phyloP scores from a whole-genome alignment of 192 early-diverging fungal species.

The Podila minutissima region DNA sequence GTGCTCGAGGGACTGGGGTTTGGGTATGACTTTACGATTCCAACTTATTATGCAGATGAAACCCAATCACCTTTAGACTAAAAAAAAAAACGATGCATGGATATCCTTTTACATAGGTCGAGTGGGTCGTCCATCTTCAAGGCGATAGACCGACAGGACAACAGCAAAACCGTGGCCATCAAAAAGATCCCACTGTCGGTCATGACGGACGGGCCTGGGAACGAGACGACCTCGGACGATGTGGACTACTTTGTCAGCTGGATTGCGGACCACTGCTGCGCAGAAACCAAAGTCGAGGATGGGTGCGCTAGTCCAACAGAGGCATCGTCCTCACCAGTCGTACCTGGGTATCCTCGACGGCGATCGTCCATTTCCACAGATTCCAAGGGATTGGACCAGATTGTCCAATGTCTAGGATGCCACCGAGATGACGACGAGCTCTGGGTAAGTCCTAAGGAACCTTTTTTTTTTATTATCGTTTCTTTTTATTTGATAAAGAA shows the following conservation, averaged over 20 bases:
- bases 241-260: constrained; percentile 34
- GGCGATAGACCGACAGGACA: constrained; percentile 15
- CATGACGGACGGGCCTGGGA: constrained; percentile 10
- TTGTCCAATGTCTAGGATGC: constrained; percentile 35
- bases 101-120: constrained; percentile 9
- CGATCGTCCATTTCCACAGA: neutral
- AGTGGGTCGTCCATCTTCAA: constrained; percentile 35
- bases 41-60: neutral
- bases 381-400: constrained; percentile 7
- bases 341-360: neutral
- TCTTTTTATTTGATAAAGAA: too few relatives aligned
- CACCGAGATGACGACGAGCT: constrained; percentile 24
- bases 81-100: neutral
- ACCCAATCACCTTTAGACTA: too few relatives aligned
- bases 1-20: neutral
- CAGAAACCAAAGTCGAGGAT: neutral
- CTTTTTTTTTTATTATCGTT: neutral
- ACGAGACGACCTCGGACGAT: constrained; percentile 3
- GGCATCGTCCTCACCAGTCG: neutral
- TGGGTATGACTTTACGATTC: neutral
- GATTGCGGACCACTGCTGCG: constrained; percentile 24
- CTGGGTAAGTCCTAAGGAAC: constrained; percentile 15
- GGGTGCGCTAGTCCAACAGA: neutral
- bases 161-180: constrained; percentile 19
- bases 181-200: constrained; percentile 38